Evolutionary conservation across 352 stramenopile species (phyloP), one percentile per base, ranked within the genome.

Genomic region (Pythium biforme): DNA sequence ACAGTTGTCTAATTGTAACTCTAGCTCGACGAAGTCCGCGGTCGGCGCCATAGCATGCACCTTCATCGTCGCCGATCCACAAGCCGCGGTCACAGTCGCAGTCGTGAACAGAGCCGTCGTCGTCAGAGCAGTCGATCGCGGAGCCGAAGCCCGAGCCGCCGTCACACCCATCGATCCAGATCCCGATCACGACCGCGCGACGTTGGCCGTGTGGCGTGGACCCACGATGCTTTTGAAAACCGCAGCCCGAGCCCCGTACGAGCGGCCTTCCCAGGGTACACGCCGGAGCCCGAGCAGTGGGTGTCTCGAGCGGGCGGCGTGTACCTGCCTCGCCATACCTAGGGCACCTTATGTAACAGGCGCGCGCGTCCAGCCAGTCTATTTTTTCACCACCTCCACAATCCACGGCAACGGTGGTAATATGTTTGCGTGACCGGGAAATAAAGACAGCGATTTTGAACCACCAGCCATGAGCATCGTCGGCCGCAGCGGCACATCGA

Each of bases 241-340:
- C 81, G 84, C 19, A 95, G 86, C 54, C 86, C 82, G 2, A 95
- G 86, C 66, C 83, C 86, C 12, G 64, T 77, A 8, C 80, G 86
- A 15, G 54, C 81, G 46, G 37, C 75, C 7, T 72, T 92, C 61
- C 82, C 83, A 25, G 74, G 75, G 11, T 95, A 95, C 68, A 72
- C 67, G 11, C 86, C 86, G 0, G 79, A 92, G 52, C 75, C 83
- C 0, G 81, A 90, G 46, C 37, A 68, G 0, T 95, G 86, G 86
- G 77, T 90, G 20, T 95, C 86, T 6, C 73, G 82, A 54, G 86
- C 86, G 12, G 86, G 86, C 10, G 86, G 86, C 6, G 83, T 95
- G 11, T 95, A 95, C 52, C 55, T 95, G 40, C 81, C 83, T 31
- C 70, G 76, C 15, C 81, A 80, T 48, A 75, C 72, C 20, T 49